Base-by-base conservation (phyloP, 768 basidiomycete genomes). In the Rickenella mellea region DNA sequence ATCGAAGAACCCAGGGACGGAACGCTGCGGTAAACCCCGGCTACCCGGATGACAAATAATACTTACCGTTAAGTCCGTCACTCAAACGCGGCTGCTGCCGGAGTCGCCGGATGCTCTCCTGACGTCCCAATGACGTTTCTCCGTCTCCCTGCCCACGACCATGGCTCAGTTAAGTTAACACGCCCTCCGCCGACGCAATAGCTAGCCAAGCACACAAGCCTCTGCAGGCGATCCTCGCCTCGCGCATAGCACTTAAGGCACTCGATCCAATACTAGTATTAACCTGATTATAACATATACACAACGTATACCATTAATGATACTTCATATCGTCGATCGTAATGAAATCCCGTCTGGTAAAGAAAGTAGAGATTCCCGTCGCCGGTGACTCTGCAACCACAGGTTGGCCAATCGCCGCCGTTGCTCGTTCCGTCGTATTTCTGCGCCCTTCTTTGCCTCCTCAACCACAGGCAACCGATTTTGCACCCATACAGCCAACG, bases 401-500 rank as follows among this genome's bases (percentile, higher is more conserved):
- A 33, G 14, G 15, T 19, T 10, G 10, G 31, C 15, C 33, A 47
- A 25, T 8, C 28, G 30, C 19, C 27, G 15, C 29, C 42, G 35
- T 22, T 22, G 25, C 20, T n/a, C 17, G 39, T 43, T 35, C 27
- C 42, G 25, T 24, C n/a, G 14, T 38, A n/a, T 35, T 19, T 28
- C 24, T 5, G 46, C 15, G 17, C 27, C 20, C 6, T 25, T 33
- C 15, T 27, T 32, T 12, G 35, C 31, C 19, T 27, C 27, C 39
- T 37, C 46, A 30, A 28, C 27, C n/a, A 44, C 26, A 17, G 46
- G 46, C 8, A 43, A 41, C 4, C 31, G 2, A 21, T 43, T 24
- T 17, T 47, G 46, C 20, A 47, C 46, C 46, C 46, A 47, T 9
- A 47, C 42, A 1, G 46, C 42, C 32, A 47, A n/a, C 26, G 28